Evolutionary conservation across 805 yeast genomes (phyloP), one percentile per base, ranked within the genome.

Genomic region (Hanseniaspora meyeri): DNA sequence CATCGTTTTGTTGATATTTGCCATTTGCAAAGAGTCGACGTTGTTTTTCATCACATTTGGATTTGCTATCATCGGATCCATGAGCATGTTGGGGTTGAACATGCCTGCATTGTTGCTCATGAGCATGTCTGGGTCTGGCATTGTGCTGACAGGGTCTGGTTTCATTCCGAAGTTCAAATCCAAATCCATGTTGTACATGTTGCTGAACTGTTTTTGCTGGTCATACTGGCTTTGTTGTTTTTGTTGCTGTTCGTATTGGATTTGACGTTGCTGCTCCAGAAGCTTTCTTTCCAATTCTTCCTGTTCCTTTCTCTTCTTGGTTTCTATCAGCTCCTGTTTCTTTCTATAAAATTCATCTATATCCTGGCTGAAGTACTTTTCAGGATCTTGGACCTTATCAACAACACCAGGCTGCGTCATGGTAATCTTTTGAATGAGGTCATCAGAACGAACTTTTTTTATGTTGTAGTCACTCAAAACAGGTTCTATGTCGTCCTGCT

Each of bases 221-320:
- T 47, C 49, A 4, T 32, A 16, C 9, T 49, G 49, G n/a, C 51
- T 55, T 20, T 48, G 59, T 31, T 57, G 60, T 43, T 57, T 57
- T n/a, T 34, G 59, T 20, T 59, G 61, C 50, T 57, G 61, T 37
- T 59, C 57, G 29, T 59, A 59, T 32, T 57, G 58, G 32, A 54
- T 51, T 6, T 52, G 57, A 14, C 59, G 61, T 38, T 54, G 57
- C n/a, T 58, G 60, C 12, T 56, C 59, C 32, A 46, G 29, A 17
- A 43, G 55, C 14, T 43, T 31, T 27, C 48, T 43, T 24, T 55
- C 60, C 17, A 60, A 55, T 19, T 57, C 63, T 29, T 57, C 59
- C 43, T 61, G 60, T 27, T 57, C 58, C 27, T 50, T 32, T 37
- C 49, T 51, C 14, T 31, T 46, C 46, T 55, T 47, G 48, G 43